Conservation (phyloP, 2,329 filamentous ascomycete species). For the Ophiocordyceps australis region DNA sequence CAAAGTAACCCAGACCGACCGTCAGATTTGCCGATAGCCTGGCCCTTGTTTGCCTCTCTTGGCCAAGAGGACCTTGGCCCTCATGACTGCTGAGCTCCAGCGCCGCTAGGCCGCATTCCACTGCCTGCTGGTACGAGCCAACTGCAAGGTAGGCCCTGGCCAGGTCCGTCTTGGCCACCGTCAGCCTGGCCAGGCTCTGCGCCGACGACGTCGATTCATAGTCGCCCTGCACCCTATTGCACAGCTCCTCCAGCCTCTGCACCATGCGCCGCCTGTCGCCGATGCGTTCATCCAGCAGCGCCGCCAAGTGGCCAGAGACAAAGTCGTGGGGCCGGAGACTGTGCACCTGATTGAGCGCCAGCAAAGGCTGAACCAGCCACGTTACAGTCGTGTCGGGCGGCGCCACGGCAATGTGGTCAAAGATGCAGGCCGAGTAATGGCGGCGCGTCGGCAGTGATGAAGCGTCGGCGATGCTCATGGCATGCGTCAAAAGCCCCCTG, state of each 20-base stretch:
- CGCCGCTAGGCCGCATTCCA: slow-evolving; percentile 65
- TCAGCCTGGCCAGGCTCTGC: slow-evolving; percentile 55
- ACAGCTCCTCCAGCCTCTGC: slow-evolving; percentile 45
- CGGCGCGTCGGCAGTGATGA: slow-evolving; percentile 55
- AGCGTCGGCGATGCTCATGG: slow-evolving; percentile 78
- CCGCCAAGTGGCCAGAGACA: slow-evolving; percentile 57
- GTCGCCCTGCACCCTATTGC: slow-evolving; percentile 52
- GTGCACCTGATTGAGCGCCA: slow-evolving; percentile 69
- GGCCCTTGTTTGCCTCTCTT: slow-evolving; percentile 47
- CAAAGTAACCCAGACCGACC: slow-evolving; percentile 68
- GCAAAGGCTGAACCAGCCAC: slow-evolving; percentile 68
- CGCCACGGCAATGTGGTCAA: slow-evolving; percentile 57
- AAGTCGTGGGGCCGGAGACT: slow-evolving; percentile 53
- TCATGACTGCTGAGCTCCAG: slow-evolving; percentile 62
- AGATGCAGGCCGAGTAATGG: slow-evolving; percentile 64
- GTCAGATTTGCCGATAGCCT: slow-evolving; percentile 76
- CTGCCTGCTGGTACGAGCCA: slow-evolving; percentile 45
- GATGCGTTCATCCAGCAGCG: slow-evolving; percentile 68
- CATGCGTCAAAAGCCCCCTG: slow-evolving; percentile 74
- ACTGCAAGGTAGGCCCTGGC: slow-evolving; percentile 66
- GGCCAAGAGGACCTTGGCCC: slow-evolving; percentile 44
- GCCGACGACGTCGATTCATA: slow-evolving; percentile 73
- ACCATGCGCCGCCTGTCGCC: slow-evolving; percentile 49
- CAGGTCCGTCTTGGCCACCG: slow-evolving; percentile 71
- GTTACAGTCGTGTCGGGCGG: slow-evolving; percentile 29